phyloP scores from a whole-genome alignment of 73 alveolate species.

The Tetrahymena thermophila region DNA sequence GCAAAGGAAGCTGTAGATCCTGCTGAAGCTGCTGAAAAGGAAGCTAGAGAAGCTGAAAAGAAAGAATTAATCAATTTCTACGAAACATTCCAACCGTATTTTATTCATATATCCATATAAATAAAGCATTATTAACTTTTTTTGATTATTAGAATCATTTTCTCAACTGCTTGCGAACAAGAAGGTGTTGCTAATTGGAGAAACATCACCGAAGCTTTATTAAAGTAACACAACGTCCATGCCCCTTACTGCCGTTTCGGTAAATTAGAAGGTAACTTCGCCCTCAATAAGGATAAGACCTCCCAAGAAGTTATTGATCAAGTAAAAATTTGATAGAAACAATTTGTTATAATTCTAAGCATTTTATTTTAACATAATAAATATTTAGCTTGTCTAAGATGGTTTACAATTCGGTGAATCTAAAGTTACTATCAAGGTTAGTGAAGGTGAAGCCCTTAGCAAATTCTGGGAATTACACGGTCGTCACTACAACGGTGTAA shows the following conservation, averaged over 20 bases:
- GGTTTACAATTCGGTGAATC: constrained; percentile 64
- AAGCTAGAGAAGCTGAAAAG: constrained; percentile 19
- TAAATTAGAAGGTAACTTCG: constrained; percentile 44
- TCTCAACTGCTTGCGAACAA: constrained; percentile 23
- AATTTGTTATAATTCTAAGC: constrained; percentile 24
- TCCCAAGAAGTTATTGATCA: constrained; percentile 25
- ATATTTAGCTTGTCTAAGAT: constrained; percentile 47
- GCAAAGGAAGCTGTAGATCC: constrained; percentile 32
- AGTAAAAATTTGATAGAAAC: not conserved
- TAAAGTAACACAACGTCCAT: constrained; percentile 49
- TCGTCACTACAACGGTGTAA: constrained; percentile 74
- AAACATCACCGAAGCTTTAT: constrained; percentile 47
- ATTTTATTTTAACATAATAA: constrained; percentile 47
- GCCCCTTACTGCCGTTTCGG: constrained; percentile 53
- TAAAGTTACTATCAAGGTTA: constrained; percentile 52
- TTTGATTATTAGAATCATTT: constrained; percentile 6
- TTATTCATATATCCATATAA: constrained; percentile 14
- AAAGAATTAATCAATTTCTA: constrained; percentile 26
- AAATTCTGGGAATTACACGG: constrained; percentile 92
- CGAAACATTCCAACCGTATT: constrained; percentile 26
- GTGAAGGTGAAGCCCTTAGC: constrained; percentile 82
- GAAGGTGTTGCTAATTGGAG: constrained; percentile 49
- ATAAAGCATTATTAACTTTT: constrained; percentile 41
- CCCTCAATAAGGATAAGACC: constrained; percentile 39
- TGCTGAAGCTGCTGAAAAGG: constrained; percentile 30